Evolutionary conservation across 192 early-diverging fungal genomes (phyloP), one percentile per base, ranked within the genome.

Genomic region (Podila verticillata): DNA sequence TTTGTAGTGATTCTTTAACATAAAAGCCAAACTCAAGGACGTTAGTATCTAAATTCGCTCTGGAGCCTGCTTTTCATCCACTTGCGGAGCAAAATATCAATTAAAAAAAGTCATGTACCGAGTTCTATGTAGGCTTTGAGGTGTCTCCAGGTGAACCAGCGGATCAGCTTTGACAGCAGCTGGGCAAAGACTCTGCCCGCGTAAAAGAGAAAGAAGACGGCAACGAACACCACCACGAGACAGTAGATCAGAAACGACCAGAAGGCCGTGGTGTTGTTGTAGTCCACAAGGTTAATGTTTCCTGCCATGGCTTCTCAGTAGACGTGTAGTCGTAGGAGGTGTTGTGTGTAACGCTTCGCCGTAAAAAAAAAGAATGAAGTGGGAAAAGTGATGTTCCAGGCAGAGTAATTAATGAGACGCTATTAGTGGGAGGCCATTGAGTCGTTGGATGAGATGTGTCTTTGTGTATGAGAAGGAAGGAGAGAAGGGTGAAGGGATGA

Each of bases 151-250:
- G 90, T 90, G 72, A 89, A 92, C 82, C 89, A 82, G 64, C 88
- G 84, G 20, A 91, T 77, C 5, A 94, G 30, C 32, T 86, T 84
- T 2, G 90, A 88, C 20, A 93, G 74, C n/a, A 91, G 30, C 29
- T 84, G 87, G 13, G 86, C 93, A 57, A 91, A 67, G 32, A 88
- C 79, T 22, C 92, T 87, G 66, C 90, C 91, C 48, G 87, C 87
- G 59, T 93, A 94, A 75, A 94, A 94, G 30, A 93, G 83, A 56
- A 92, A 92, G 82, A 94, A 92, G 30, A 93, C 80, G 29, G 89
- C 84, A 12, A 91, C 89, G 22, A 91, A 81, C 13, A 91, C 87
- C 28, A 93, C 88, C 2, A 91, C 86, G 26, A 88, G 74, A 67
- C 92, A 92, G 71, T 88, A 92, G 48, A 91, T 84, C 65, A 92